A percentile compares a stretch with the other conserved stretches of the same genome.
Conservation (phyloP, 192 early-diverging fungal genomes). For the Coemansia sp. region DNA sequence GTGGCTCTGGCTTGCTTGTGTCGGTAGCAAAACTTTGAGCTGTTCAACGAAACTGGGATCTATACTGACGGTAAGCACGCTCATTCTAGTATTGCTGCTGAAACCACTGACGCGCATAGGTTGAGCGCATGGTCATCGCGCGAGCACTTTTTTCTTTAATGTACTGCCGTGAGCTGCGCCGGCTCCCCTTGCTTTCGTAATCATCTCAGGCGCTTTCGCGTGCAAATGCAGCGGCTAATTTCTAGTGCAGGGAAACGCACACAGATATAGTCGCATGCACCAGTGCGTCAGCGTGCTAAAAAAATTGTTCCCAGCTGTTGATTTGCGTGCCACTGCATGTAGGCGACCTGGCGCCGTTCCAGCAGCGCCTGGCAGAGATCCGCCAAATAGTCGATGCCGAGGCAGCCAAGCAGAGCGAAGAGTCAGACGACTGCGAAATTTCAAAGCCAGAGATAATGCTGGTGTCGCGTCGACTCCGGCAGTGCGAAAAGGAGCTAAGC, state of each 20-base stretch:
- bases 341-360: conserved; percentile 60
- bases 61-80: conserved; percentile 55
- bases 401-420: conserved; percentile 30
- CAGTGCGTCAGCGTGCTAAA: no score
- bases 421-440: background rate
- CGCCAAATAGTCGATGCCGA: conserved; percentile 54
- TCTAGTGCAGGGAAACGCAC: conserved; percentile 12
- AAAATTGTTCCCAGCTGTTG: background rate
- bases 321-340: background rate
- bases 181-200: background rate
- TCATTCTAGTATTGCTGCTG: background rate
- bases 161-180: conserved; percentile 10
- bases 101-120: no score
- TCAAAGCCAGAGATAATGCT: conserved; percentile 33
- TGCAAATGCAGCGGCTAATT: background rate
- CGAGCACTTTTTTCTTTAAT: no score
- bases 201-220: background rate
- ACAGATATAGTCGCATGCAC: no score
- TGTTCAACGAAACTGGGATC: conserved; percentile 57
- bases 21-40: conserved; percentile 58
- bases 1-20: background rate
- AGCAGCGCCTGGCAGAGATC: conserved; percentile 57
- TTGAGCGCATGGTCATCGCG: no score
- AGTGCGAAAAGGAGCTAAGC: conserved; percentile 46
- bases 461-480: conserved; percentile 42